phyloP scores from a whole-genome alignment of 169 alveolate species.

The Eimeria sp. region DNA sequence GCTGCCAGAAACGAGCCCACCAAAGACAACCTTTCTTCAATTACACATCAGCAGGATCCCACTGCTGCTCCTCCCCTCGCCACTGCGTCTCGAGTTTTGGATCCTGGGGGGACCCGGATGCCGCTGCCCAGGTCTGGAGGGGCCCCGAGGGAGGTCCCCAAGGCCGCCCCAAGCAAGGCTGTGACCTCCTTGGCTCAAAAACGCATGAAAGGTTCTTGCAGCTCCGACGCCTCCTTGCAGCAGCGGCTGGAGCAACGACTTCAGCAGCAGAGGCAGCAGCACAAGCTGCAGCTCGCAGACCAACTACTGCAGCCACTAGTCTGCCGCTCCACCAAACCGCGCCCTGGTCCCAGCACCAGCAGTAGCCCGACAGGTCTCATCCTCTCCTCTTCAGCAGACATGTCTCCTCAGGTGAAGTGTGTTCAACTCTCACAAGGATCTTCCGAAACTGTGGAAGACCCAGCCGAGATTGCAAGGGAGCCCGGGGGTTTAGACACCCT shows the following conservation, averaged over 20 bases:
- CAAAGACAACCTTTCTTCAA: background rate
- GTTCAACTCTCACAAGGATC: background rate
- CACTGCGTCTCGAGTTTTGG: background rate
- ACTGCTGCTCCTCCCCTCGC: background rate
- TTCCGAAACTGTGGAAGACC: background rate
- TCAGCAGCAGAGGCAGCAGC: constrained; percentile 30
- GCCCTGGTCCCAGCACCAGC: constrained; percentile 1
- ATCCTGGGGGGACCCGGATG: background rate
- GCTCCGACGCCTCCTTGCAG: background rate
- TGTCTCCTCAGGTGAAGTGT: background rate
- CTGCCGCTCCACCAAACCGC: constrained; percentile 8
- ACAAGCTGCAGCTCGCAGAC: background rate
- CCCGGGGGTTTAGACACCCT: background rate
- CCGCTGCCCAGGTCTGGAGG: background rate
- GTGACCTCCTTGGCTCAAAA: background rate
- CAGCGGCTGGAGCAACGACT: constrained; percentile 6
- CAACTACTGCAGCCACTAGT: background rate
- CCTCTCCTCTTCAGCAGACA: background rate
- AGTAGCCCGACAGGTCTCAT: background rate
- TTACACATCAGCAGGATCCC: background rate
- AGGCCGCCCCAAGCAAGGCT: background rate
- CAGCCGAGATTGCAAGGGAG: background rate
- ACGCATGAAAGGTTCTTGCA: constrained; percentile 10
- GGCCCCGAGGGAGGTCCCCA: constrained; percentile 14
- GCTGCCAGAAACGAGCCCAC: background rate